phyloP scores from a whole-genome alignment of 2,329 filamentous ascomycete species.

The Fusarium pininemorale region DNA sequence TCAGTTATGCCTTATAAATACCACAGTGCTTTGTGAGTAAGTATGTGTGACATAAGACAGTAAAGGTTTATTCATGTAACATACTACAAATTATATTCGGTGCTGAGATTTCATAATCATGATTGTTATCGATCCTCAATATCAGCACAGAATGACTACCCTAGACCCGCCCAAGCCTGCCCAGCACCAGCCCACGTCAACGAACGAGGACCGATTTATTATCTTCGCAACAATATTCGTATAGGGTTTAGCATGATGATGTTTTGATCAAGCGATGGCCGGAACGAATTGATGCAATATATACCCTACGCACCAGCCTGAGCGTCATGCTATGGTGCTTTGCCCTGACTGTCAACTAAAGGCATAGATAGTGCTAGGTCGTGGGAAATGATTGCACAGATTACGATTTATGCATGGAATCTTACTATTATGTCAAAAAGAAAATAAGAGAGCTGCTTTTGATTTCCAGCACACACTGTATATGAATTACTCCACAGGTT shows the following conservation, averaged over 20 bases:
- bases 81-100: no score
- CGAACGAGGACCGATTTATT: neutral
- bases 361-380: neutral
- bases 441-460: neutral
- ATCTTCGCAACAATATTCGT: neutral
- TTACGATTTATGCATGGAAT: conserved; percentile 4
- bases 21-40: no score
- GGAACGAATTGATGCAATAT: neutral
- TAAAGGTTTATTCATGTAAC: no score
- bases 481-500: neutral
- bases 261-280: neutral
- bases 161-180: neutral
- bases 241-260: neutral
- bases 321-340: neutral
- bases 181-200: neutral
- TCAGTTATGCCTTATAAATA: neutral
- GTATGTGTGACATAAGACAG: no score
- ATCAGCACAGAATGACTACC: neutral
- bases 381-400: neutral
- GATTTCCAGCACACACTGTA: neutral
- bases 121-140: no score
- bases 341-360: neutral
- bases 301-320: neutral
- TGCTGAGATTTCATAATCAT: no score
- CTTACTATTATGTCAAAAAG: neutral